Percentiles rank a stretch among this genome's conserved stretches.
Conservation (phyloP, 2,329 filamentous ascomycete species). For the Lizonia empirigonia region DNA sequence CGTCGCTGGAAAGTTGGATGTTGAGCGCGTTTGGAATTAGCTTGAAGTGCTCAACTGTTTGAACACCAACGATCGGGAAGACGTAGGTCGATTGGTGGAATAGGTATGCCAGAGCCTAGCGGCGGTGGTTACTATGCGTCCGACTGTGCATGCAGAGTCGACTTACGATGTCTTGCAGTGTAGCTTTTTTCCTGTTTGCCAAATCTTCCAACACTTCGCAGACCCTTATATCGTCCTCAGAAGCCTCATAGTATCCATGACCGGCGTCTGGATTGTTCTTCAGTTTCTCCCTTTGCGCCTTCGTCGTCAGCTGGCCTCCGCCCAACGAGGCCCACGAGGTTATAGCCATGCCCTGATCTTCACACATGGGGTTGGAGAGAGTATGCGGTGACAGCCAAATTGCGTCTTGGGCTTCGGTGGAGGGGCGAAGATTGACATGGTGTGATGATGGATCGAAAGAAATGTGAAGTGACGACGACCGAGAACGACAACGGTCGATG, state of each 20-base stretch:
- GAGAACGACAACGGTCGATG: too few relatives aligned
- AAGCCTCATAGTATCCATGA: conserved; percentile 41
- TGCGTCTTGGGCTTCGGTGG: conserved; percentile 20
- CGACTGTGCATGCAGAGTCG: too few relatives aligned
- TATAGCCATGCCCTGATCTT: conserved; percentile 64
- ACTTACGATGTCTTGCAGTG: conserved; percentile 57
- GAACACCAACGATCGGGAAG: conserved; percentile 74
- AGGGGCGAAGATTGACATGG: conserved; percentile 14
- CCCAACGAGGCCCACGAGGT: conserved; percentile 55
- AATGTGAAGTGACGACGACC: background rate
- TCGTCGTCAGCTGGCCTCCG: conserved; percentile 47
- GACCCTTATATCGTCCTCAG: conserved; percentile 57
- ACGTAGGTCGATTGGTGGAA: conserved; percentile 61
- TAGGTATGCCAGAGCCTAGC: conserved; percentile 20
- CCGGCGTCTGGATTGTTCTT: conserved; percentile 47
- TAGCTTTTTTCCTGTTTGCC: conserved; percentile 59
- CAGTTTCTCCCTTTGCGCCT: conserved; percentile 41
- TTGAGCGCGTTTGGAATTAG: conserved; percentile 70
- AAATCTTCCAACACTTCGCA: conserved; percentile 65
- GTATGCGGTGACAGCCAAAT: conserved; percentile 67
- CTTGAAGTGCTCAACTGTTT: conserved; percentile 71
- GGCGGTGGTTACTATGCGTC: too few relatives aligned
- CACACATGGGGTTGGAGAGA: conserved; percentile 69
- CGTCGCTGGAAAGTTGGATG: conserved; percentile 62
- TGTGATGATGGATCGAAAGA: background rate